Percentiles rank a stretch among this genome's conserved stretches.
These are phyloP conservation scores for Coleophoma crateriformis DNA, from an alignment of 2,329 filamentous ascomycete genomes.

Conservation along the genomic window DNA sequence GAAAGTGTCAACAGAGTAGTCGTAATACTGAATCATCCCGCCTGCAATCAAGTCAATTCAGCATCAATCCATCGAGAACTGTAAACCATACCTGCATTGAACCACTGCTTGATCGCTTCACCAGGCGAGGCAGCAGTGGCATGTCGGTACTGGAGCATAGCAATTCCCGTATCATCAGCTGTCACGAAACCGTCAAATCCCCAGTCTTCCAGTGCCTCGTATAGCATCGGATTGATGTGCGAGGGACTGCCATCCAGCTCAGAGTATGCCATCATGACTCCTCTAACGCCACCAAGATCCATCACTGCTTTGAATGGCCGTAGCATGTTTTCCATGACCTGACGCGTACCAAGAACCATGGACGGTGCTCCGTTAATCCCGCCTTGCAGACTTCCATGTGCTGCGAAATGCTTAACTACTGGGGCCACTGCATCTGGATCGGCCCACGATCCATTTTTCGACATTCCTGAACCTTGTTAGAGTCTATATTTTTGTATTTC, in stretches of 20 bases:
- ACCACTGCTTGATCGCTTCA: conserved; percentile 36
- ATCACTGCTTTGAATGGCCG: conserved; percentile 37
- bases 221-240: conserved; percentile 33
- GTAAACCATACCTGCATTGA: conserved; percentile 30
- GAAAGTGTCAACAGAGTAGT: conserved; percentile 33
- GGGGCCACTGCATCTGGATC: conserved; percentile 36
- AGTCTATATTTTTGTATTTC: not conserved
- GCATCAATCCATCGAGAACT: not conserved
- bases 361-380: conserved; percentile 38
- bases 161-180: conserved; percentile 34
- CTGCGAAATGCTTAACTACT: conserved; percentile 40
- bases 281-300: conserved; percentile 34
- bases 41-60: conserved; percentile 1
- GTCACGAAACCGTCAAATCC: conserved; percentile 35
- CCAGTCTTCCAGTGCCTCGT: conserved; percentile 32
- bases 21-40: conserved; percentile 38
- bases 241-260: conserved; percentile 35
- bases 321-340: conserved; percentile 35
- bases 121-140: conserved; percentile 31
- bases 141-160: conserved; percentile 27
- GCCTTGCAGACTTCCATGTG: conserved; percentile 35
- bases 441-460: conserved; percentile 37
- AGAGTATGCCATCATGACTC: conserved; percentile 40
- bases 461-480: conserved; percentile 21
- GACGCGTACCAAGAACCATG: conserved; percentile 36